Base-by-base conservation (phyloP, 345 rosid genomes). In the Aegle marmelos region DNA sequence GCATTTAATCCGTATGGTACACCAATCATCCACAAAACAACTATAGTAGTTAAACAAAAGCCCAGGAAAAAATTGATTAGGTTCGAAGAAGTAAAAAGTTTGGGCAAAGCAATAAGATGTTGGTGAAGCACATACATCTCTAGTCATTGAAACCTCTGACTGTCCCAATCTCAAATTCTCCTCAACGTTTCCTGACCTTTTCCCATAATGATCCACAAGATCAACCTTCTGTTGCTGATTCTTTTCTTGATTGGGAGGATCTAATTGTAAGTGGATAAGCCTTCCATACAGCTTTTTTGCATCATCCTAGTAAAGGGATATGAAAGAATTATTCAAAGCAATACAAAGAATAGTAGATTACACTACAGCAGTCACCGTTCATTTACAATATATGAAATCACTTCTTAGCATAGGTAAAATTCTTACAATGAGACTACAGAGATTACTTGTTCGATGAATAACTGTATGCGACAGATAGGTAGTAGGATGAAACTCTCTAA, bases 401-500 rank as follows among this genome's bases (percentile, higher is more conserved):
- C 48, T 74, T 27, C 22, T 41, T 62, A 10, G 28, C 56, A 54
- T 21, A 69, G 33, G 28, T 68, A 39, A 69, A 72, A 41, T 48
- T 64, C 96, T 84, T 92, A 95, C 99, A 78, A 89, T 81, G 65
- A 95, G 89, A 78, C 85, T 81, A 53, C 78, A 89, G 10, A 95
- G 84, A 80, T 92, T 93, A 83, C 86, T 93, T 69, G 96, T 91
- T 62, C 92, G 87, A 76, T 77, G 98, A 81, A 95, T 81, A 73
- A 95, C 96, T 83, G 85, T 71, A 78, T 93, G 92, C 13, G 96
- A 95, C 61, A 92, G 83, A 86, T 95, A 93, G 41, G 98, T 92
- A 65, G 93, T 81, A 65, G 84, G 87, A 82, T 95, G 88, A 68
- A 81, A 88, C 81, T 92, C 94, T 78, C 11, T 73, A 70, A 93